A percentile compares a stretch with the other conserved stretches of the same genome.
These are phyloP conservation scores for Laburnicola sp. DNA, from an alignment of 2,329 filamentous ascomycete species.

Conservation along the genomic window DNA sequence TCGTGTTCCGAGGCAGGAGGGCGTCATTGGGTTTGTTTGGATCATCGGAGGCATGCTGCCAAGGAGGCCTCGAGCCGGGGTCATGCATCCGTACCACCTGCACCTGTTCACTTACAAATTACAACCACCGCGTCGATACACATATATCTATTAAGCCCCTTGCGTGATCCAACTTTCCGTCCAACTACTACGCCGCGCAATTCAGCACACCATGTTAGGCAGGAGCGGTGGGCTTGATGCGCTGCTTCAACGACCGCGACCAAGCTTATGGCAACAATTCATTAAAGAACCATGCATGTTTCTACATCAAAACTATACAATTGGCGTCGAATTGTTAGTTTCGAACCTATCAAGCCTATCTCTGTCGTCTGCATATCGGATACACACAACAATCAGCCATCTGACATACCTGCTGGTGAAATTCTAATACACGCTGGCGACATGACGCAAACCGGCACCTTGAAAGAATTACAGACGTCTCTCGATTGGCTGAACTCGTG, in stretches of 20 bases:
- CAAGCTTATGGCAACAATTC: constrained; percentile 1
- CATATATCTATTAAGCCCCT: not conserved
- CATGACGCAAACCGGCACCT: constrained; percentile 70
- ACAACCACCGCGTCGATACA: not conserved
- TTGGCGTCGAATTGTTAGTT: not conserved
- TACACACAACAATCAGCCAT: constrained; percentile 62
- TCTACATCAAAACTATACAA: constrained; percentile 1
- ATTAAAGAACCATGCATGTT: constrained; percentile 5
- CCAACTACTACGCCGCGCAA: too few species aligned
- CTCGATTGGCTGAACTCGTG: constrained; percentile 76
- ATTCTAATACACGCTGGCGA: constrained; percentile 87
- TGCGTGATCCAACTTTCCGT: too few species aligned
- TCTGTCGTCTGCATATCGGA: constrained; percentile 84
- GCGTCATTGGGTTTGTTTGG: constrained; percentile 5
- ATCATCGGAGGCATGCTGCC: not conserved
- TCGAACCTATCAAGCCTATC: constrained; percentile 47
- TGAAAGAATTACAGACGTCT: constrained; percentile 71
- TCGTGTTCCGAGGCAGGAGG: not conserved
- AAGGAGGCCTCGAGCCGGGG: not conserved
- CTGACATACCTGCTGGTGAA: constrained; percentile 69
- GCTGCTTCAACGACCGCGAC: not conserved
- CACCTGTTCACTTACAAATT: not conserved
- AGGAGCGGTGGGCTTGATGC: constrained; percentile 2
- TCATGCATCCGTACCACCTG: too few species aligned
- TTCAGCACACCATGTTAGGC: not conserved